phyloP scores from a whole-genome alignment of 176 grass and related monocot genomes.

The Miscanthus lutarioriparius region DNA sequence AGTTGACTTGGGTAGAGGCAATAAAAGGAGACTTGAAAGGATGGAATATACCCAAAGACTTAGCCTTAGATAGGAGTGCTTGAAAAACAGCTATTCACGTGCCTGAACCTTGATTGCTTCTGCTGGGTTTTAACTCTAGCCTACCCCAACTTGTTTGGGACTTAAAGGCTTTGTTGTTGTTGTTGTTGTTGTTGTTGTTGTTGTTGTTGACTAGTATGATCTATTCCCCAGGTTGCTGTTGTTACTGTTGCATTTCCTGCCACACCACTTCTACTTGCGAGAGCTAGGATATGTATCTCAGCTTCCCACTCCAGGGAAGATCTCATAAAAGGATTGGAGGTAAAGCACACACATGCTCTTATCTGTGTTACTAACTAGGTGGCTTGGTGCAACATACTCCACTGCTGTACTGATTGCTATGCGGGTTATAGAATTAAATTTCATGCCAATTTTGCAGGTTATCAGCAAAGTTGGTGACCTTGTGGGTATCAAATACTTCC shows the following conservation, averaged over 20 bases:
- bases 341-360: conserved; percentile 32
- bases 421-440: conserved; percentile 18
- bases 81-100: too few species aligned
- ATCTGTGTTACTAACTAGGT: conserved; percentile 25
- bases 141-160: too few species aligned
- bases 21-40: too few species aligned
- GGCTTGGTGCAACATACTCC: neutral
- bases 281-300: conserved; percentile 97
- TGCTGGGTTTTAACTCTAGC: too few species aligned
- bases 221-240: conserved; percentile 68
- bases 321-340: conserved; percentile 90
- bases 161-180: too few species aligned
- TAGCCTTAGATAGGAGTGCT: too few species aligned
- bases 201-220: conserved; percentile 12
- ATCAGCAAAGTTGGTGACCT: conserved; percentile 98
- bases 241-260: conserved; percentile 98
- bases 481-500: conserved; percentile 93
- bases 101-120: too few species aligned
- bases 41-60: too few species aligned
- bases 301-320: conserved; percentile 87
- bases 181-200: too few species aligned
- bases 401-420: neutral
- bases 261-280: conserved; percentile 78
- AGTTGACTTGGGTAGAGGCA: too few species aligned
- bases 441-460: conserved; percentile 53